phyloP scores from a whole-genome alignment of 2,329 filamentous ascomycete species.

The Nemania sp. region DNA sequence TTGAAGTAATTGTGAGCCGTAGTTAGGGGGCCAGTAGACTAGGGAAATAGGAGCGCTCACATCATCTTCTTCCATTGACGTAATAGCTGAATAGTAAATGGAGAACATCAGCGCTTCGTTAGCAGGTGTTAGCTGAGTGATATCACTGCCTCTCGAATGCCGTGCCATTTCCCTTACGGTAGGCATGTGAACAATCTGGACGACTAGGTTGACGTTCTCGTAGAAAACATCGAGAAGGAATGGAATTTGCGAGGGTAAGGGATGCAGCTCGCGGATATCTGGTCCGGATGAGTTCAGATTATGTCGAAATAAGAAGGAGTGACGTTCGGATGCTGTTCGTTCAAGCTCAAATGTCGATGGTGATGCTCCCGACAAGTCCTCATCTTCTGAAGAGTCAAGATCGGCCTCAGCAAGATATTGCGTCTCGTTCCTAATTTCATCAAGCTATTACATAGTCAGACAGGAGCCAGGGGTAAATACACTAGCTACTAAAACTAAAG shows the following conservation, averaged over 20 bases:
- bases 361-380: slow-evolving; percentile 48
- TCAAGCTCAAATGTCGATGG: slow-evolving; percentile 56
- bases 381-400: slow-evolving; percentile 56
- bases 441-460: slow-evolving; percentile 53
- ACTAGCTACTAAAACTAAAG: neutral
- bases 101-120: slow-evolving; percentile 67
- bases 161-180: slow-evolving; percentile 56
- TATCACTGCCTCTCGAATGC: slow-evolving; percentile 50
- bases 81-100: slow-evolving; percentile 68
- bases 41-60: slow-evolving; percentile 51
- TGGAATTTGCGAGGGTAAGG: slow-evolving; percentile 66
- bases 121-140: slow-evolving; percentile 53
- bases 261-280: slow-evolving; percentile 58
- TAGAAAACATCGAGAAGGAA: slow-evolving; percentile 64
- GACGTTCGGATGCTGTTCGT: slow-evolving; percentile 58
- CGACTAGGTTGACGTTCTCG: slow-evolving; percentile 63
- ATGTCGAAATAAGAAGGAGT: slow-evolving; percentile 65
- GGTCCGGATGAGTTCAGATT: slow-evolving; percentile 51
- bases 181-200: slow-evolving; percentile 61
- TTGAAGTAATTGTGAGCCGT: neutral
- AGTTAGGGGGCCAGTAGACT: neutral
- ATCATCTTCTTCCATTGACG: slow-evolving; percentile 69
- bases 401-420: slow-evolving; percentile 50
- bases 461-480: slow-evolving; percentile 17
- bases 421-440: slow-evolving; percentile 58